Conservation (phyloP, 345 rosid species). For the Atalantia buxifolia region DNA sequence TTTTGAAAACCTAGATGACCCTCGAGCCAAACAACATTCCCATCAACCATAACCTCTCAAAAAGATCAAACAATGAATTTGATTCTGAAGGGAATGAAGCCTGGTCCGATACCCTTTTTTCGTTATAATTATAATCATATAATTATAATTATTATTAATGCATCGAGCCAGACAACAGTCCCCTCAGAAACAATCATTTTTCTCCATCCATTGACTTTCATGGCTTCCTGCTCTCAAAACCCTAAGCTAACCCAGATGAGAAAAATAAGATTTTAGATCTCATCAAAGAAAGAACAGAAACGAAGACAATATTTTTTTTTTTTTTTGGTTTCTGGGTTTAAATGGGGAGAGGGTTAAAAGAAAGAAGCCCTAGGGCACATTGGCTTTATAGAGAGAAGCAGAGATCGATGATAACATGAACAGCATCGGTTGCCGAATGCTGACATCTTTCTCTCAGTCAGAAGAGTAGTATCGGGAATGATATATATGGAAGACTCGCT, state of each 20-base stretch:
- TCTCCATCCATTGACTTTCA: background rate
- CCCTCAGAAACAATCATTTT: conserved; percentile 21
- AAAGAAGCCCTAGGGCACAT: conserved; percentile 18
- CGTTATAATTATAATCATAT: too few species aligned
- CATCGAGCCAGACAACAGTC: conserved; percentile 17
- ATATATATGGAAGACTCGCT: background rate
- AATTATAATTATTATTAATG: background rate
- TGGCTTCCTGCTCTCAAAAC: too few species aligned
- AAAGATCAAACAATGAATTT: background rate
- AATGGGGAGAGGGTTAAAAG: background rate
- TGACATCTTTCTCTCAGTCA: too few species aligned
- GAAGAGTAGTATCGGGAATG: too few species aligned
- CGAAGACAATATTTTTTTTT: background rate
- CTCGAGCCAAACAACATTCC: conserved; percentile 64
- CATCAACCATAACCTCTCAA: conserved; percentile 34
- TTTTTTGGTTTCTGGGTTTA: background rate
- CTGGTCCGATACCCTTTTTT: conserved; percentile 16
- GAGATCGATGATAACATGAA: too few species aligned
- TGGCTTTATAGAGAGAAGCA: conserved; percentile 19
- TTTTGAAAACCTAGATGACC: conserved; percentile 24
- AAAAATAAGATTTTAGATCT: background rate
- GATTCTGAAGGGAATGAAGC: conserved; percentile 26
- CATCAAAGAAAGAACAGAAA: background rate
- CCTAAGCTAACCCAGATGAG: background rate
- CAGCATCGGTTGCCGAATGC: too few species aligned